Base-by-base conservation (phyloP, 441 rosid species). In the Viola pubescens region DNA sequence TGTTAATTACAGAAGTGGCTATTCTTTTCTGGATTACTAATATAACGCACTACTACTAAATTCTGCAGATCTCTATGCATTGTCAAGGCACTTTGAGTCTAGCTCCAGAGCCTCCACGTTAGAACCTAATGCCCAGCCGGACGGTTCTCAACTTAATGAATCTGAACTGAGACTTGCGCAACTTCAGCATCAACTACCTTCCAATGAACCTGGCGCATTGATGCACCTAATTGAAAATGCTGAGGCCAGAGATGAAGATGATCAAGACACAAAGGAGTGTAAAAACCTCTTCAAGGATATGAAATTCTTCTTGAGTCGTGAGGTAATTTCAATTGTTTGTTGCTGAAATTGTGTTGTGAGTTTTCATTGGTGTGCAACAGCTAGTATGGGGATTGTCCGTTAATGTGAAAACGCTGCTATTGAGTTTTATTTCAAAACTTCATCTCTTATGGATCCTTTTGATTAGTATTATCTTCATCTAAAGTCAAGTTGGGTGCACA, bases 111-210 rank as follows among this genome's bases (percentile, higher is more conserved):
- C 75, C 46, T 43, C 82, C 43, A 10, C 58, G n/a, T 74, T 71
- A 55, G 83, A 70, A 59, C 61, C 78, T 56, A 68, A 64, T 60
- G 78, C 59, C 54, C 53, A 52, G 47, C 56, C 60, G 42, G 80
- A 75, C 48, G 94, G 46, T 43, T 42, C 68, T 51, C 73, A 62
- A 41, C 38, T 11, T 14, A 66, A 79, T 37, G 83, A 89, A 70
- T 87, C 98, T 63, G 89, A 87, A 52, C 71, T 91, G 50, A 82
- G 94, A 68, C 95, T 91, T 61, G 87, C 98, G 38, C 97, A 91
- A 75, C 86, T 91, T 69, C 98, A 89, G 68, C 89, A 78, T 73
- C 98, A 89, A 73, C 91, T 91, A 59, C 88, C 96, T 61, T 70
- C 87, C 38, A 87, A 85, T 72, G 95, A 89, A 77, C 88, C 94